Base-by-base conservation (phyloP, 2,329 filamentous ascomycete genomes). In the Paracamarosporium sp. region DNA sequence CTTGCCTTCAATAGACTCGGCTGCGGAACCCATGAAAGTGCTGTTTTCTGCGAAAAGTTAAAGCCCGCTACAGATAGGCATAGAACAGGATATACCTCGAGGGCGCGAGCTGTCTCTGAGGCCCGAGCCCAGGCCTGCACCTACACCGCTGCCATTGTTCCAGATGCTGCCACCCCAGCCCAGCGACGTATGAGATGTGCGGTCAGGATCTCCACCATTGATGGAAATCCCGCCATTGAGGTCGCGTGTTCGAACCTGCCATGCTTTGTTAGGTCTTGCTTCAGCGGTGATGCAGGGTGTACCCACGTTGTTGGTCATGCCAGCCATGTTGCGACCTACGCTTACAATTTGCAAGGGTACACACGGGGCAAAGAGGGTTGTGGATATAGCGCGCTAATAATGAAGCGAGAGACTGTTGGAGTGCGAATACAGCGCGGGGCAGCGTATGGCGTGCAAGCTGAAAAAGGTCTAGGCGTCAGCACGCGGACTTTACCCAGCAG, bases 1-100 rank as follows among this genome's bases (percentile, higher is more conserved):
- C 68, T 88, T 86, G 53, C 80, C 82, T 64, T 85, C 83, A 36
- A 82, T 62, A 27, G 71, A 66, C 20, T 78, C 76, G 30, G 61
- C 48, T 13, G 62, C 50, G 5, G 67, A 59, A 38, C 65, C 59
- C 11, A 66, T 60, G 38, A 70, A 67, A 35, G 67, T 62, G 50
- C 65, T 63, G 45, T 66, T 73, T 47, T 77, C 75, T 78, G 51
- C 43, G 30, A 24, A 22, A 11, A 28, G 61, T 74, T 27, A 74
- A 70, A 15, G 30, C 52, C 8, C 38, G 27, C 41, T 41, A 27
- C 44, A 33, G n/a, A 24, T 15, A n/a, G 35, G 5, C 12, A 31
- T 17, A 22, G 31, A 35, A n/a, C 15, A 27, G 36, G 12, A 33
- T 62, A 17, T 69, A 75, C 74, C 73, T 70, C 71, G 67, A 47